These are phyloP conservation scores for Clitocybe nebularis DNA, from an alignment of 1,284 basidiomycete genomes.

Conservation along the genomic window DNA sequence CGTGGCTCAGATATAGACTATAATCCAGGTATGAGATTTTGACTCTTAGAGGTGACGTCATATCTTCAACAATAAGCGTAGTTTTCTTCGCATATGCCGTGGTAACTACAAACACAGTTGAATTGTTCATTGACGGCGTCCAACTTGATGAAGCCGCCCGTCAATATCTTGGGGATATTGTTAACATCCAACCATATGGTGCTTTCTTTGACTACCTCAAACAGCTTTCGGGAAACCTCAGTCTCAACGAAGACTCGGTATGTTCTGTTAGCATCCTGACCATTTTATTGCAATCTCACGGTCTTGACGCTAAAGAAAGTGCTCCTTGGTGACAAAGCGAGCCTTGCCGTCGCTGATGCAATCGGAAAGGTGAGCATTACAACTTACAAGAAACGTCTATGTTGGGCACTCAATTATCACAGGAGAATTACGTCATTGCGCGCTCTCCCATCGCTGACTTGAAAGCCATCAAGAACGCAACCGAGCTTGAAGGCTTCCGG, in stretches of 20 bases:
- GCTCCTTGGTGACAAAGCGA: constrained; percentile 69
- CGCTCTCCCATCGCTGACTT: constrained; percentile 78
- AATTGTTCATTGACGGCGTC: constrained; percentile 71
- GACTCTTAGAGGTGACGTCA: neutral
- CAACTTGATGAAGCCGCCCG: constrained; percentile 61
- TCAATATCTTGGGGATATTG: constrained; percentile 54
- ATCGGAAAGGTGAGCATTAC: constrained; percentile 53
- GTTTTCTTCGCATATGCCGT: constrained; percentile 95
- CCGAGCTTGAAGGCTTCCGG: constrained; percentile 88
- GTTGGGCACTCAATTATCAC: constrained; percentile 8
- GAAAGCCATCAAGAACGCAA: constrained; percentile 88
- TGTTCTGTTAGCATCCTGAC: constrained; percentile 1
- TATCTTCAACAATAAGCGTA: neutral
- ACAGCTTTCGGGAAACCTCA: constrained; percentile 43
- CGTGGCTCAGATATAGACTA: constrained; percentile 91
- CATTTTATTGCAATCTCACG: neutral
- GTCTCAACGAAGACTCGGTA: constrained; percentile 43
- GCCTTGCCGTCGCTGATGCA: constrained; percentile 75
- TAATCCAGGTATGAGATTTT: constrained; percentile 58
- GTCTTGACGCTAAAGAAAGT: constrained; percentile 41
- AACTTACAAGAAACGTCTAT: constrained; percentile 1
- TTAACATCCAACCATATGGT: constrained; percentile 73
- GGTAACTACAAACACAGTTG: constrained; percentile 62
- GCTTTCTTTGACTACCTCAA: constrained; percentile 62
- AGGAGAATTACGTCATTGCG: constrained; percentile 57